These are phyloP conservation scores for Pythium chondricola DNA, from an alignment of 352 stramenopile species.

Conservation along the genomic window DNA sequence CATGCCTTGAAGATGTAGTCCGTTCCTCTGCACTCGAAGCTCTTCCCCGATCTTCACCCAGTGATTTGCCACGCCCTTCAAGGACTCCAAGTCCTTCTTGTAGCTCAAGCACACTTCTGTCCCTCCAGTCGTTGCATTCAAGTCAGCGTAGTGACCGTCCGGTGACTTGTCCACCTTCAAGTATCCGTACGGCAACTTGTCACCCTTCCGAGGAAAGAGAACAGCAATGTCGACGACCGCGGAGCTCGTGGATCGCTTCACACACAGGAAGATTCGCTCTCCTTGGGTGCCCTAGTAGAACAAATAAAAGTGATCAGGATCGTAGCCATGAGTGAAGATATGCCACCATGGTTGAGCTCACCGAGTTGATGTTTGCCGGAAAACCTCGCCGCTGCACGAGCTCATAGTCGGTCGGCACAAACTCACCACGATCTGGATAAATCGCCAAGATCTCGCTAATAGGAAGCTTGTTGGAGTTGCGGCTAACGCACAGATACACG, in stretches of 20 bases:
- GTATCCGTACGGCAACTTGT: constrained; percentile 78
- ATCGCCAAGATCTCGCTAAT: constrained; percentile 77
- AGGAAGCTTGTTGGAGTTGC: constrained; percentile 48
- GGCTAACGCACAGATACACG: constrained; percentile 66
- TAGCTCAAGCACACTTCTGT: constrained; percentile 78
- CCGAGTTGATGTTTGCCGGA: constrained; percentile 71
- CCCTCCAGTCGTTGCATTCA: constrained; percentile 65
- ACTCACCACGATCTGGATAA: constrained; percentile 72
- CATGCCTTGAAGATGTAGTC: neutral
- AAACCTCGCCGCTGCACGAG: constrained; percentile 47
- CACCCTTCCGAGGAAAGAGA: constrained; percentile 78
- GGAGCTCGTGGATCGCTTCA: constrained; percentile 55
- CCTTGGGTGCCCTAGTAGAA: constrained; percentile 63
- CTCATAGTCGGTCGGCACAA: constrained; percentile 74
- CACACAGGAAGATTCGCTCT: constrained; percentile 77
- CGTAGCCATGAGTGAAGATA: neutral
- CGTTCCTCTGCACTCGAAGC: neutral
- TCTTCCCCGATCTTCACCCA: constrained; percentile 1
- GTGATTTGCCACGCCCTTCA: constrained; percentile 3
- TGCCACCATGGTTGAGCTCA: constrained; percentile 10
- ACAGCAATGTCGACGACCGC: constrained; percentile 62
- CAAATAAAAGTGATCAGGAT: neutral
- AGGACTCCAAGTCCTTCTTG: constrained; percentile 36
- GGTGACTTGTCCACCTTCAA: constrained; percentile 73
- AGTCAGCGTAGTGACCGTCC: constrained; percentile 56